phyloP scores from a whole-genome alignment of 106 monocot genomes.

The Ottelia alismoides region DNA sequence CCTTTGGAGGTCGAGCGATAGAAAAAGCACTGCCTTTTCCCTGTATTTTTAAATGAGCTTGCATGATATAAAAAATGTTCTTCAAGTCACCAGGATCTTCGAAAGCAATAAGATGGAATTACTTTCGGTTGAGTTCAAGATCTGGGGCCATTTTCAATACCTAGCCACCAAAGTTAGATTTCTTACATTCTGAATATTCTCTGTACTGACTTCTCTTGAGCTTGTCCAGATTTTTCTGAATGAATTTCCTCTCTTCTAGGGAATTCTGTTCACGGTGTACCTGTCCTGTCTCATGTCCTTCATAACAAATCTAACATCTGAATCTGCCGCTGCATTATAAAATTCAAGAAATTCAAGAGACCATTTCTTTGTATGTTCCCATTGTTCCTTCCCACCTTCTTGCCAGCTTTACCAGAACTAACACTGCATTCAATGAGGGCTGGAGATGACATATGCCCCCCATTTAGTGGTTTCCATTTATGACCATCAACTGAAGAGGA shows the following conservation, averaged over 20 bases:
- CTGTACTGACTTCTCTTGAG: constrained; percentile 67
- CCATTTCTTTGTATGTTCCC: constrained; percentile 92
- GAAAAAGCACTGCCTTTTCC: constrained; percentile 73
- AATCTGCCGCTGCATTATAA: constrained; percentile 71
- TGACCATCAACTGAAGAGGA: constrained; percentile 14
- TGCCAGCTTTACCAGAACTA: constrained; percentile 64
- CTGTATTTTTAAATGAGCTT: constrained; percentile 65
- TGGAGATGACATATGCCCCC: too few species aligned
- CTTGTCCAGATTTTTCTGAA: constrained; percentile 55
- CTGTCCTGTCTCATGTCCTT: constrained; percentile 75
- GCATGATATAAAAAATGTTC: constrained; percentile 69
- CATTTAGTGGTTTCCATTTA: too few species aligned
- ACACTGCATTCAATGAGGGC: constrained; percentile 71
- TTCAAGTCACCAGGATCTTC: constrained; percentile 71
- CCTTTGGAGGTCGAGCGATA: constrained; percentile 80
- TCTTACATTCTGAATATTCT: constrained; percentile 69
- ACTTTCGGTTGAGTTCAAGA: constrained; percentile 70
- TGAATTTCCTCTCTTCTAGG: constrained; percentile 54
- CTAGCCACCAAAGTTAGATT: constrained; percentile 81
- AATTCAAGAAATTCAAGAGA: constrained; percentile 69
- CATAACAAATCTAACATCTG: constrained; percentile 65
- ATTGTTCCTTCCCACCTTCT: constrained; percentile 57
- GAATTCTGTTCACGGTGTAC: constrained; percentile 74
- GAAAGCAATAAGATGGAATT: constrained; percentile 83
- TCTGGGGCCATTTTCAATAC: constrained; percentile 87